Evolutionary conservation across 805 yeast genomes (phyloP).

Genomic region (Lipomyces oligophaga): DNA sequence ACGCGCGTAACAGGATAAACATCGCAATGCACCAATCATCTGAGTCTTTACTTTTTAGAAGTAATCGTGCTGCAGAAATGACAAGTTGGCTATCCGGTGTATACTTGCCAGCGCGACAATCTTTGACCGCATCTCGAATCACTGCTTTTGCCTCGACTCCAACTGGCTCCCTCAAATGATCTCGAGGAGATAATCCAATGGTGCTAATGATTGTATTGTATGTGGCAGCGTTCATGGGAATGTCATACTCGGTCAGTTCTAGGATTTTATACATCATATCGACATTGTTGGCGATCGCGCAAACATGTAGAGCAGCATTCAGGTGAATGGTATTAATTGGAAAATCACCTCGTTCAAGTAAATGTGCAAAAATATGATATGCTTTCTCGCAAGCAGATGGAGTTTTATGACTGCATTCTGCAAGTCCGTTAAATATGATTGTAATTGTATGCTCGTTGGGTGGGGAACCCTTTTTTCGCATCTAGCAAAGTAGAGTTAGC

Average conservation of each 20-base stretch:
- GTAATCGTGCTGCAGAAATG: conserved; percentile 10
- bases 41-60: conserved; percentile 5
- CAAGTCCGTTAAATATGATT: conserved; percentile 17
- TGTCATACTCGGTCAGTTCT: conserved; percentile 3
- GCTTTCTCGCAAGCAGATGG: conserved; percentile 10
- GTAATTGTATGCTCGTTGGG: conserved; percentile 21
- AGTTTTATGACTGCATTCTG: conserved; percentile 3
- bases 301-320: conserved; percentile 20
- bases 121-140: not conserved
- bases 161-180: no score
- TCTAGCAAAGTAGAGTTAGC: not conserved
- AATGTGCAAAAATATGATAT: conserved; percentile 5
- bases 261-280: conserved; percentile 18
- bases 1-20: conserved; percentile 2
- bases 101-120: not conserved
- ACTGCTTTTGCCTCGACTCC: not conserved
- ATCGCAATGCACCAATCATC: conserved; percentile 2
- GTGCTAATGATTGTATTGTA: conserved; percentile 12
- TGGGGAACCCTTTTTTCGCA: conserved; percentile 12
- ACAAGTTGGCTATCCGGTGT: not conserved
- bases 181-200: not conserved
- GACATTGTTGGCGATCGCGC: not conserved
- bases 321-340: conserved; percentile 11
- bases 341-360: not conserved
- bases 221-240: conserved; percentile 8